Conservation (phyloP, 176 grass and related monocot genomes). For the Cymbopogon citratus region DNA sequence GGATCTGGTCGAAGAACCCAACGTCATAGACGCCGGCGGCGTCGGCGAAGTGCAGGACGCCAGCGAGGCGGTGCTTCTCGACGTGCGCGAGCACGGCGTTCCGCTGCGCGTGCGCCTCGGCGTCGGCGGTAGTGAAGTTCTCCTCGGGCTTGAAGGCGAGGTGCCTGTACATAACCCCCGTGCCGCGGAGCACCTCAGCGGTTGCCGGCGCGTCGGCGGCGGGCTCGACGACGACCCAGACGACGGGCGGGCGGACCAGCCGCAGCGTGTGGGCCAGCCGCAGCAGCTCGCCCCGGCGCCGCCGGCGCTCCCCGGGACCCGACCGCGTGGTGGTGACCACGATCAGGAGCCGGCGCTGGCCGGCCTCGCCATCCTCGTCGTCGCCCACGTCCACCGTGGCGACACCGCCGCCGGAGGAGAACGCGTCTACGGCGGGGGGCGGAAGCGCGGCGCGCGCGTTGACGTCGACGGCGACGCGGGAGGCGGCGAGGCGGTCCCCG, state of each 20-base stretch:
- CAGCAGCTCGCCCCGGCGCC: constrained; percentile 44
- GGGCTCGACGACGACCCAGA: constrained; percentile 90
- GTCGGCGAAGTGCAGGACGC: constrained; percentile 77
- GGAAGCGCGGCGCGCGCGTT: constrained; percentile 18
- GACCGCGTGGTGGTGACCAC: constrained; percentile 83
- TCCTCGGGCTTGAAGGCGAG: constrained; percentile 70
- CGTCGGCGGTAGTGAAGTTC: constrained; percentile 68
- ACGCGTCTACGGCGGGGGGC: neutral
- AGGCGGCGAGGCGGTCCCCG: constrained; percentile 19
- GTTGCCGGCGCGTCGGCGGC: constrained; percentile 43
- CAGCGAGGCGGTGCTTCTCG: constrained; percentile 77
- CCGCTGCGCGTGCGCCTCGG: constrained; percentile 77
- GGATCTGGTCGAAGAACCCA: constrained; percentile 82
- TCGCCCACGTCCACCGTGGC: constrained; percentile 43
- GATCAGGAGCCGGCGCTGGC: constrained; percentile 45
- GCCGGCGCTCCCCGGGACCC: constrained; percentile 27
- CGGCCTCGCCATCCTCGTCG: constrained; percentile 1
- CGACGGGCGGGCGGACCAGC: constrained; percentile 60
- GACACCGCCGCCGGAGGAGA: neutral
- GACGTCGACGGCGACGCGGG: constrained; percentile 11
- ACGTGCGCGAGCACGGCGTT: constrained; percentile 84
- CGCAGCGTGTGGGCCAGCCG: constrained; percentile 70
- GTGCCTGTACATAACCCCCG: constrained; percentile 93
- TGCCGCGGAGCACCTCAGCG: constrained; percentile 64
- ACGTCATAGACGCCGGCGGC: constrained; percentile 60